Percentiles rank a stretch among this genome's conserved stretches.
phyloP scores from a whole-genome alignment of 768 basidiomycete species.

The Nidularia pulvinata region DNA sequence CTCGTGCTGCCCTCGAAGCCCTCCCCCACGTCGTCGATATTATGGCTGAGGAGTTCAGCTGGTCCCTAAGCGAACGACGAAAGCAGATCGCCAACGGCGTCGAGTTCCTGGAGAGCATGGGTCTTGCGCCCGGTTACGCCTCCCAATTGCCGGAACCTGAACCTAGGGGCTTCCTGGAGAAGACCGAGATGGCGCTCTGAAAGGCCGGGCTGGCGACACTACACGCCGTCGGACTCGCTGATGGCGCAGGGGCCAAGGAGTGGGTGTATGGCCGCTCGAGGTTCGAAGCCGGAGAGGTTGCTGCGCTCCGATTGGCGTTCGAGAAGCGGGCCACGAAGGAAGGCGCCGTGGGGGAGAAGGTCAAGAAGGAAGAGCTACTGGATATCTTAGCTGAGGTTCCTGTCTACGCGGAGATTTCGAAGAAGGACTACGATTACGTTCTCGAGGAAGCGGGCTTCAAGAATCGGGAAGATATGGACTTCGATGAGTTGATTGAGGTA shows the following conservation, averaged over 20 bases:
- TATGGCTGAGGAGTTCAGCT: constrained; percentile 85
- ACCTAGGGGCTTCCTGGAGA: constrained; percentile 20
- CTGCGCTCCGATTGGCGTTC: constrained; percentile 35
- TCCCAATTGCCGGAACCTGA: constrained; percentile 17
- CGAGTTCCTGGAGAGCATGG: constrained; percentile 83
- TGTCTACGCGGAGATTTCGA: constrained; percentile 60
- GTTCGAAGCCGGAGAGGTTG: constrained; percentile 45
- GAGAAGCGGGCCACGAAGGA: constrained; percentile 20
- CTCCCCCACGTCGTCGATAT: constrained; percentile 90
- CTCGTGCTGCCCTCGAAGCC: constrained; percentile 78
- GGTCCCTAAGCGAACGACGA: constrained; percentile 60
- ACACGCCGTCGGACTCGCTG: constrained; percentile 25
- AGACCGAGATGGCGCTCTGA: constrained; percentile 20
- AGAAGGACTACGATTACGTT: constrained; percentile 73
- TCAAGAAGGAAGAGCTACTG: constrained; percentile 37
- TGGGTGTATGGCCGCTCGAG: constrained; percentile 32
- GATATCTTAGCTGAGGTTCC: constrained; percentile 43
- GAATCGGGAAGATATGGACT: constrained; percentile 54
- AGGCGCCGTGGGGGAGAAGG: constrained; percentile 25
- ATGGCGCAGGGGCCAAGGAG: constrained; percentile 5
- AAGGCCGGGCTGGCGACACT: constrained; percentile 39
- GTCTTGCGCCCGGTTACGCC: constrained; percentile 58
- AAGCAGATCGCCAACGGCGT: constrained; percentile 60
- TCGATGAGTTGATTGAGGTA: constrained; percentile 91
- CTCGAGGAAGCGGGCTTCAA: constrained; percentile 75